Evolutionary conservation across 306 rosid genomes (phyloP).

Genomic region (Glycine tomentella): DNA sequence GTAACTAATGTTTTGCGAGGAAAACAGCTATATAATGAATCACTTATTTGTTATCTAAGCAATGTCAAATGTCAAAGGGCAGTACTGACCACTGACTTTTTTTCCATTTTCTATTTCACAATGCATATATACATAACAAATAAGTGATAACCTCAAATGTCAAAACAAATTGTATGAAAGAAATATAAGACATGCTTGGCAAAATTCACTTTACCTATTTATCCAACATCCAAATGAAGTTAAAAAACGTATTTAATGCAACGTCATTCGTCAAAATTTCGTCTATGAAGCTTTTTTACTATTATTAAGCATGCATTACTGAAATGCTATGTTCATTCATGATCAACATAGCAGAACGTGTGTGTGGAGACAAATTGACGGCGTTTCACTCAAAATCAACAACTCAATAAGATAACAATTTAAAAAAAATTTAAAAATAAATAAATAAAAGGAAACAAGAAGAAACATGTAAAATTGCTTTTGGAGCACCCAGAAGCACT

Average conservation of each 20-base stretch:
- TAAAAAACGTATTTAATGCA: not conserved
- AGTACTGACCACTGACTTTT: too few relatives aligned
- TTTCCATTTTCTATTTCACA: too few relatives aligned
- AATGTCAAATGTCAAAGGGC: too few relatives aligned
- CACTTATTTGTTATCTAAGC: too few relatives aligned
- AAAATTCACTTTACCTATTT: not conserved
- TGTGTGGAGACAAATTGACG: slow-evolving; percentile 69
- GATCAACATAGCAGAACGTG: slow-evolving; percentile 41
- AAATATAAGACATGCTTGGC: not conserved
- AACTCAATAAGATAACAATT: too few relatives aligned
- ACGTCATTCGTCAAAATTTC: not conserved
- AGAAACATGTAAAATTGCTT: slow-evolving; percentile 29
- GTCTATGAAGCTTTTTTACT: not conserved
- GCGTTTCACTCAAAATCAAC: slow-evolving; percentile 49
- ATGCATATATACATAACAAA: too few relatives aligned
- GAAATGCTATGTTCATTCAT: not conserved
- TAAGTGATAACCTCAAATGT: too few relatives aligned
- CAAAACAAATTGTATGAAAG: too few relatives aligned
- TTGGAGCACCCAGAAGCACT: slow-evolving; percentile 51
- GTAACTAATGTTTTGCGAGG: too few relatives aligned
- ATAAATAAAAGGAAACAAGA: not conserved
- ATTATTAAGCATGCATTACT: not conserved
- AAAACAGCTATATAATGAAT: too few relatives aligned
- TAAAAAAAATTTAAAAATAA: too few relatives aligned
- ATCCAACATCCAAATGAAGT: not conserved